These are phyloP conservation scores for Solanum gandarillasii DNA, from an alignment of 257 asterid genomes.

Conservation along the genomic window DNA sequence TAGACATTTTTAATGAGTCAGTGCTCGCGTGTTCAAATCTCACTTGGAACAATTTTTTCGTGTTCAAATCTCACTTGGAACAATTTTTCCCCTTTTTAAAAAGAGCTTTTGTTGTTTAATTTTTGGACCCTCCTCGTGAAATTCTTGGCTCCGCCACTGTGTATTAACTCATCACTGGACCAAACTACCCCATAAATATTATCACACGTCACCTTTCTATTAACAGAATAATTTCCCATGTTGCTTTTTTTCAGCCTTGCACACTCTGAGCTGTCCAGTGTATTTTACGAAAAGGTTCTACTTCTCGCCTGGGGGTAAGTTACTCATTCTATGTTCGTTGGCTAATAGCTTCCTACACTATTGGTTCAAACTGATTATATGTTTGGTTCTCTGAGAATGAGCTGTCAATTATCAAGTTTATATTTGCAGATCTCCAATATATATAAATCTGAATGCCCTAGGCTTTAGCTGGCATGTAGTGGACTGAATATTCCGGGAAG, in stretches of 20 bases:
- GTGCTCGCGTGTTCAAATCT: too few relatives aligned
- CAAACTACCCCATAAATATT: background rate
- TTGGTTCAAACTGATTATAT: background rate
- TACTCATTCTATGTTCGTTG: background rate
- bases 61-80: too few relatives aligned
- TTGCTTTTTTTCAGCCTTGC: slow-evolving; percentile 64
- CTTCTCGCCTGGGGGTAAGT: slow-evolving; percentile 96
- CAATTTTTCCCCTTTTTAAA: too few relatives aligned
- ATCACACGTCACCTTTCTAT: background rate
- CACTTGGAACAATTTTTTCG: too few relatives aligned
- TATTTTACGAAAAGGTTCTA: slow-evolving; percentile 93
- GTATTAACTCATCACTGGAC: background rate
- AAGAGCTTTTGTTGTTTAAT: too few relatives aligned
- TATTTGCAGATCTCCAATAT: background rate
- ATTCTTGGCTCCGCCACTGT: too few relatives aligned
- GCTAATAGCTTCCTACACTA: background rate
- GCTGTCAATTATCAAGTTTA: background rate
- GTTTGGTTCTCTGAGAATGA: background rate
- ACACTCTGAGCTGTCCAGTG: slow-evolving; percentile 81
- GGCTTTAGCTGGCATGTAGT: background rate
- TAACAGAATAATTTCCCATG: background rate
- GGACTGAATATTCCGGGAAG: background rate
- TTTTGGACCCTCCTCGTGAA: too few relatives aligned
- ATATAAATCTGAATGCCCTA: background rate
- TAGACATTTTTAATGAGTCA: too few relatives aligned